Base-by-base conservation (phyloP, 1,284 basidiomycete genomes). In the Ustilago curta region DNA sequence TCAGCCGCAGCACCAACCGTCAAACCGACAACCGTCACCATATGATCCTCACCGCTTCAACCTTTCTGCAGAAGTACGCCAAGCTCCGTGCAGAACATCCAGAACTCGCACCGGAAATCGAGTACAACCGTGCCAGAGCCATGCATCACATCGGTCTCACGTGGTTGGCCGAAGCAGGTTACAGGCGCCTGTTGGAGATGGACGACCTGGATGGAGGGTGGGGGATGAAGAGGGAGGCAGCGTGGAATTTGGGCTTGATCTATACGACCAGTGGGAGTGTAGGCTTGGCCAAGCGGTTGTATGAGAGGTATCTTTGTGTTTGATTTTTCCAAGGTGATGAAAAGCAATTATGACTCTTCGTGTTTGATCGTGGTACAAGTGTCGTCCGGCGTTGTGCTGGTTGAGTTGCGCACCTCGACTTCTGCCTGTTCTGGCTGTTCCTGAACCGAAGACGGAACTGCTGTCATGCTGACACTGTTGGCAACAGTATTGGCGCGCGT, bases 11-110 rank as follows among this genome's bases (percentile, higher is more conserved):
- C 0, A 93, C 94, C 90, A 93, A 96, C 77, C 89, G 96, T 11
- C 95, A 97, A 83, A 91, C 92, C 7, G 96, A 98, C 86, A 98
- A 99, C 83, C 87, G 94, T 49, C 92, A 97, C 80, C 93, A 96
- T 83, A 65, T 81, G 32, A 43, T 78, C 18, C 44, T 82, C 7
- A 76, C 78, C 19, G 80, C 70, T 0, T 52, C 77, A 19, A 52
- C 66, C 9, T 61, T 80, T 23, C 50, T 81, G 11, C 53, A 79
- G 14, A 68, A 69, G 8, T 81, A 81, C 48, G 25, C 59, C 19
- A 51, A 53, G 88, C 90, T 50, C 95, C 96, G 18, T 86, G 87
- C 19, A 79, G 91, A 32, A 43, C 56, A 37, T 87, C 89, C 49
- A 86, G 87, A 62, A 2, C 85, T 87, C 82, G 86, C 55, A 85